Evolutionary conservation across 179 eudicot genomes (phyloP), one percentile per base, ranked within the genome.

Genomic region (Monotropa hypopitys): DNA sequence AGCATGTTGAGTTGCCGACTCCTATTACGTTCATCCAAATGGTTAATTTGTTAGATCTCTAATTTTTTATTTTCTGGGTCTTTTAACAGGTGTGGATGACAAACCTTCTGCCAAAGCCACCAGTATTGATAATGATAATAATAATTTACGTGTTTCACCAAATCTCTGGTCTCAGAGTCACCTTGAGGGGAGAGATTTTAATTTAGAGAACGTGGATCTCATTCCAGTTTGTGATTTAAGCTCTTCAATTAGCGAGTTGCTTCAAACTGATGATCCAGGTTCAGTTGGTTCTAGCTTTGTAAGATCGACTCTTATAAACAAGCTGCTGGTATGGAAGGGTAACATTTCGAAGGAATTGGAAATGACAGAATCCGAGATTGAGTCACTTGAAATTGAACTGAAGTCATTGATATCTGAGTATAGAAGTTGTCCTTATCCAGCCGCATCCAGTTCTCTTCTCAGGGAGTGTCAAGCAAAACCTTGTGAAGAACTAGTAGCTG

Each of bases 341-440:
- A 90, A 87, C 70, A 77, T 94, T 77, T 85, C 87, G 2, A 94
- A 89, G 86, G 89, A 85, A 57, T 73, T 96, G 67, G 98, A 91
- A 84, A 74, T 70, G 68, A 96, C 97, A 40, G 98, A 96, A 85
- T 84, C 87, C 75, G 97, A 96, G 80, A 90, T 94, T 80, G 99
- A 96, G 82, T 83, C 82, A 21, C 94, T 94, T 46, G 99, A 96
- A 84, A 89, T 72, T 75, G 99, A 96, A 72, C 80, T 96, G 80
- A 89, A 92, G 79, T 82, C 82, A 13, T 74, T 89, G 82, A 81
- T 70, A 51, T 51, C 88, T 16, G 83, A 74, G 66, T 56, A 83
- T 84, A 83, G 51, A 79, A 77, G n/a, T 43, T 47, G 71, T 32
- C 80, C 82, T 46, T 61, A n/a, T 82, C 85, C 83, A 12, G 84